phyloP scores from a whole-genome alignment of 176 grass and related monocot genomes.

The Juncus effusus region DNA sequence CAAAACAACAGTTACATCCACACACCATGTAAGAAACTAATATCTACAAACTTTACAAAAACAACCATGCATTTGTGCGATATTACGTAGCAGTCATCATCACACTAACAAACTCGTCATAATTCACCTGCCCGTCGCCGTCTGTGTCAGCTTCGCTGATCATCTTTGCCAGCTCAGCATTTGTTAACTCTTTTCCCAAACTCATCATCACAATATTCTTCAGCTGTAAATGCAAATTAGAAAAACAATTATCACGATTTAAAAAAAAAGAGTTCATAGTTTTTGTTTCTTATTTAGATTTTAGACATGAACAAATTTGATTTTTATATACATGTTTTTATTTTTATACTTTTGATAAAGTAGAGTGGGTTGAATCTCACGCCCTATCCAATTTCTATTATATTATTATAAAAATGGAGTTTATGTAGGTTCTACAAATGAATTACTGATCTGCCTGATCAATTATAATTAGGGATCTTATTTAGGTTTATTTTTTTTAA shows the following conservation, averaged over 20 bases:
- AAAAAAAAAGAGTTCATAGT: not conserved
- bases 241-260: not conserved
- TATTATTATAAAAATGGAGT: no score
- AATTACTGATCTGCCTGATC: no score
- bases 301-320: no score
- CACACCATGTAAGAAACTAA: not conserved
- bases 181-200: conserved; percentile 62
- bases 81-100: conserved; percentile 49
- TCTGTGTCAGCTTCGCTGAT: conserved; percentile 61
- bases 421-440: no score
- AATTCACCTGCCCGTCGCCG: conserved; percentile 63
- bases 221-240: conserved; percentile 26
- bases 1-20: conserved; percentile 4
- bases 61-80: conserved; percentile 26
- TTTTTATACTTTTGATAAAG: no score
- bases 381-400: no score
- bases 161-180: conserved; percentile 66
- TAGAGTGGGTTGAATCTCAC: no score
- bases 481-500: no score
- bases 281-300: no score
- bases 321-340: no score
- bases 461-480: no score
- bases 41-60: conserved; percentile 4
- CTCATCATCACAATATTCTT: conserved; percentile 63
- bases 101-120: conserved; percentile 59